Conservation (phyloP, 2,329 filamentous ascomycete species). For the Fusarium paranaense region DNA sequence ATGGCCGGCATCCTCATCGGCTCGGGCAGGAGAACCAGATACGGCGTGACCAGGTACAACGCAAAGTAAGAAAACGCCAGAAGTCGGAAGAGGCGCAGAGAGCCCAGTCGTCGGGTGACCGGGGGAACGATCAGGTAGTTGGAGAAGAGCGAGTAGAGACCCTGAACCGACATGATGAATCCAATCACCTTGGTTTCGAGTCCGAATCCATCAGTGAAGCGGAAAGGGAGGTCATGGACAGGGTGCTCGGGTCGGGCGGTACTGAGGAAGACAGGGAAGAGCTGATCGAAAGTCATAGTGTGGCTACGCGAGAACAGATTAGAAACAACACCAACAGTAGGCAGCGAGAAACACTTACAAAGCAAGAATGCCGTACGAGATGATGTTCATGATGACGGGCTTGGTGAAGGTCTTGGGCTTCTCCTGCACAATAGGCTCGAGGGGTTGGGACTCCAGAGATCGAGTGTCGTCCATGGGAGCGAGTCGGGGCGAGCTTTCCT, state of each 20-base stretch:
- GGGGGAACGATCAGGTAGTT: conserved; percentile 87
- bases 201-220: conserved; percentile 88
- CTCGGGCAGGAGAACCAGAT: conserved; percentile 85
- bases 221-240: conserved; percentile 78
- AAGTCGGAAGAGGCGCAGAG: conserved; percentile 83
- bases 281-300: conserved; percentile 95
- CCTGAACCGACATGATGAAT: conserved; percentile 88
- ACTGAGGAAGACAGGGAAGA: conserved; percentile 92
- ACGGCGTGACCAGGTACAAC: conserved; percentile 89
- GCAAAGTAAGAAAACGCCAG: conserved; percentile 86
- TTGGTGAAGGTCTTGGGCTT: conserved; percentile 77
- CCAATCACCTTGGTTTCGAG: conserved; percentile 87
- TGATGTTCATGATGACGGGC: conserved; percentile 87
- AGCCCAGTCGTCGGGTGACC: conserved; percentile 79
- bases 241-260: conserved; percentile 65
- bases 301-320: conserved; percentile 69
- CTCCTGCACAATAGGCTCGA: conserved; percentile 29
- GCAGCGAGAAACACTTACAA: conserved; percentile 75
- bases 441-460: conserved; percentile 20
- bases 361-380: conserved; percentile 91
- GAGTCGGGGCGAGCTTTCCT: conserved; percentile 65
- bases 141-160: conserved; percentile 87
- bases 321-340: conserved; percentile 2
- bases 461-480: conserved; percentile 44
- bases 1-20: conserved; percentile 78